Base-by-base conservation (phyloP, 2,329 filamentous ascomycete genomes). In the Aspergillus pseudoviridinutans region DNA sequence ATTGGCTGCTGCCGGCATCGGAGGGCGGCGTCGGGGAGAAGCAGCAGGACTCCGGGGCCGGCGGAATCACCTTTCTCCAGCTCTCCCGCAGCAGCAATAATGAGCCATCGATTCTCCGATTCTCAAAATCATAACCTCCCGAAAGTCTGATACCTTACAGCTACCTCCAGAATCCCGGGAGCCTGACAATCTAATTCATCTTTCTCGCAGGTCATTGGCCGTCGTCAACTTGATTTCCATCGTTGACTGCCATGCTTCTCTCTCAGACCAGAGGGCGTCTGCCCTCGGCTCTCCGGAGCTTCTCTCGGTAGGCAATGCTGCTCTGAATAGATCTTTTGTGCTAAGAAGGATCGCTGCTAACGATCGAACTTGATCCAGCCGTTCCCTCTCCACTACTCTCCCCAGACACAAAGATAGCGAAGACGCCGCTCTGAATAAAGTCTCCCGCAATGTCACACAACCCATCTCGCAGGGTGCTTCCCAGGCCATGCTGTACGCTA, bases 401-500 rank as follows among this genome's bases (percentile, higher is more conserved):
- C 71, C 79, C 65, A 76, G 78, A 61, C 78, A 66, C 57, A 67
- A 72, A 41, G 69, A 74, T 56, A 68, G 75, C 65, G 78, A 85
- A 58, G 78, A 82, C 49, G 76, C 74, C 54, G 64, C 49, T 49
- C 84, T 96, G 74, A 99, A 99, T 83, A 91, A 86, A 75, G 82
- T 93, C 72, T 97, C 92, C 60, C 80, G 86, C 60, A 76, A 81
- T 73, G 93, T 99, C 79, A 99, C 94, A 27, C 92, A 97, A 79
- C 93, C 92, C 73, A 97, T 97, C 80, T 94, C 93, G 35, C 94
- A 99, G 80, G 94, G 94, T 66, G 94, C 95, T 55, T 97, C 94
- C 46, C 94, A 99, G 80, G 94, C 95, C 63, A 99, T 99, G 95
- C 83, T 99, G 57, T 99, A 96, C 81, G 94, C 91, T 65, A 97